A percentile compares a stretch with the other conserved stretches of the same genome.
Evolutionary conservation across 2,329 filamentous ascomycete genomes (phyloP).

Genomic region (Teratosphaeria zuluensis): DNA sequence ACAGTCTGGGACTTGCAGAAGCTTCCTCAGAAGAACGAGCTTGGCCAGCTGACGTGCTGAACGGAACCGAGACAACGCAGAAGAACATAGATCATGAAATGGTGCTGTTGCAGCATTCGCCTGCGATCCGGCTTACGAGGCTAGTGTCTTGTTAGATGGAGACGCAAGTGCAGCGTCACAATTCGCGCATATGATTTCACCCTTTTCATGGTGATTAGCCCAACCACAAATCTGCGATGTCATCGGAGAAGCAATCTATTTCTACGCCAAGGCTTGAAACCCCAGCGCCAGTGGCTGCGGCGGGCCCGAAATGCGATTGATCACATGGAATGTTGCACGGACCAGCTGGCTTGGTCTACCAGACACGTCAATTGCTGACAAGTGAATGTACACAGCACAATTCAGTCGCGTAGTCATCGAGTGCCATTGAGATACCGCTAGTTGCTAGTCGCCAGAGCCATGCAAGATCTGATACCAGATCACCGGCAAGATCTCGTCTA

Average conservation of each 20-base stretch:
- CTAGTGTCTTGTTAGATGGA: no score
- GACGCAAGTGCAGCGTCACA: no score
- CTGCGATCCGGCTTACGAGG: background rate
- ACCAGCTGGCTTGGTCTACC: background rate
- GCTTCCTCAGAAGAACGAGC: background rate
- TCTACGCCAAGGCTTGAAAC: background rate
- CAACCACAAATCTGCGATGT: background rate
- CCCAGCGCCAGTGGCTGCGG: background rate
- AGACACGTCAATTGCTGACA: background rate
- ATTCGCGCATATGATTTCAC: no score
- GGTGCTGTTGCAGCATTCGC: background rate
- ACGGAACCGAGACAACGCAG: background rate
- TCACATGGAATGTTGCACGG: background rate
- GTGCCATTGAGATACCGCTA: background rate
- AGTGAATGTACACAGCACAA: background rate
- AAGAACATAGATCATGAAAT: background rate
- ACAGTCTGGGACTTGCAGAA: conserved; percentile 26
- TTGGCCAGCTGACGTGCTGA: background rate
- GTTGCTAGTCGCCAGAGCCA: background rate
- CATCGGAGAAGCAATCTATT: background rate
- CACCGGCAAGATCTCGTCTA: background rate
- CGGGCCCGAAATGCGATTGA: background rate
- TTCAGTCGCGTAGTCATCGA: background rate
- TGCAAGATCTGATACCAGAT: background rate
- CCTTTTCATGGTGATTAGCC: no score